These are phyloP conservation scores for Talaromyces atroroseus DNA, from an alignment of 2,329 filamentous ascomycete species.

Conservation along the genomic window DNA sequence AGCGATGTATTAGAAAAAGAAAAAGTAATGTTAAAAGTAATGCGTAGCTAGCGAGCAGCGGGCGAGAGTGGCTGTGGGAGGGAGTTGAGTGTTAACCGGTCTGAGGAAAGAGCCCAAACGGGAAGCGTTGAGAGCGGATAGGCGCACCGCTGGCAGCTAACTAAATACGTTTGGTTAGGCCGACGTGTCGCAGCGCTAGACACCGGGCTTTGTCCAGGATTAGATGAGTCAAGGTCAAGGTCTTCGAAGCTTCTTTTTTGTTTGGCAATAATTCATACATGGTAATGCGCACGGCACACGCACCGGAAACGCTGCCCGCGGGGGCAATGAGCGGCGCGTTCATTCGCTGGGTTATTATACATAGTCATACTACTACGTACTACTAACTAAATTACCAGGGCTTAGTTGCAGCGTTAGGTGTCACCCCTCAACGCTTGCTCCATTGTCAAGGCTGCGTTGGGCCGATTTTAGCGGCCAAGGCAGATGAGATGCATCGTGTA, in stretches of 20 bases:
- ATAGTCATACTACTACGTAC: too few species aligned
- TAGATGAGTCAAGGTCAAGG: too few species aligned
- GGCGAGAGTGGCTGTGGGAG: background rate
- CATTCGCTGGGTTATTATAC: too few species aligned
- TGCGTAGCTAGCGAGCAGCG: background rate
- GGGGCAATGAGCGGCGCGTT: background rate
- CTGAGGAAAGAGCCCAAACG: background rate
- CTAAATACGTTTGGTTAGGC: background rate
- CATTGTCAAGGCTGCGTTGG: constrained; percentile 6
- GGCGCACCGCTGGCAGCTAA: background rate
- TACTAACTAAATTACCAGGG: too few species aligned
- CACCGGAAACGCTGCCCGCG: background rate
- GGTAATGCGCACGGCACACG: background rate
- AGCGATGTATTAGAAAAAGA: background rate
- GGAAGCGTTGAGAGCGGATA: background rate
- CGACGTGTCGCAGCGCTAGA: background rate
- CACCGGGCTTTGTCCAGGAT: background rate
- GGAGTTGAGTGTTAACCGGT: background rate
- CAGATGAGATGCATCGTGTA: background rate
- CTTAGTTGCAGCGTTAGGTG: background rate
- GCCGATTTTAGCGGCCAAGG: background rate
- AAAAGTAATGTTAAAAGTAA: too few species aligned
- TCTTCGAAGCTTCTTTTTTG: background rate
- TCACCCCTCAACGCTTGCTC: too few species aligned
- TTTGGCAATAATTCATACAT: background rate